These are phyloP conservation scores for Mayamaea pseudoterrestris DNA, from an alignment of 108 stramenopile genomes.

Conservation along the genomic window DNA sequence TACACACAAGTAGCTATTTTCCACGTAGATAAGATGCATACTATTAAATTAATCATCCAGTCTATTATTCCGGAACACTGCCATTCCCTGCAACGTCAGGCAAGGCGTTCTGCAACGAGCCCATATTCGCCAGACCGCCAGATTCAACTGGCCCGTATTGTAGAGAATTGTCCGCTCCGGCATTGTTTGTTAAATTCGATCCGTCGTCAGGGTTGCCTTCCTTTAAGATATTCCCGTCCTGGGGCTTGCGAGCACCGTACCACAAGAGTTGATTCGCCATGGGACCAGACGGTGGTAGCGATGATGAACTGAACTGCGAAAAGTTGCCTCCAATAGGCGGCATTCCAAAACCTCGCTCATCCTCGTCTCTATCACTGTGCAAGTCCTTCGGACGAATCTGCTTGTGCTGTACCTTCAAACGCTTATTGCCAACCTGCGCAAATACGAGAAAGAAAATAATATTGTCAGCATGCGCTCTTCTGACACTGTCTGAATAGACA, in stretches of 20 bases:
- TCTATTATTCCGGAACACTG: background rate
- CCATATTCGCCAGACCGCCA: constrained; percentile 1
- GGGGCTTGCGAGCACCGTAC: background rate
- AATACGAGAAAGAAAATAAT: constrained; percentile 2
- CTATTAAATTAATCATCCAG: background rate
- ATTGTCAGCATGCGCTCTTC: too few relatives aligned
- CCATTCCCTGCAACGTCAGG: constrained; percentile 6
- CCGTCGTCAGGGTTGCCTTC: background rate
- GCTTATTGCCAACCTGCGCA: constrained; percentile 76
- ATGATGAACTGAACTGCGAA: background rate
- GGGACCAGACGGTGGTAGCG: constrained; percentile 26
- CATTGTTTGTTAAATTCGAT: background rate
- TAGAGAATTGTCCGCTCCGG: background rate
- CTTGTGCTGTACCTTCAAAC: constrained; percentile 84
- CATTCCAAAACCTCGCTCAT: background rate
- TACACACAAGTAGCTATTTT: background rate
- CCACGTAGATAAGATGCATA: background rate
- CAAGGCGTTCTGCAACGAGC: constrained; percentile 5
- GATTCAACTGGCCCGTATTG: background rate
- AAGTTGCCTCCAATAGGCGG: constrained; percentile 4
- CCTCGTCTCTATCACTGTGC: constrained; percentile 1
- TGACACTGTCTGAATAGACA: background rate
- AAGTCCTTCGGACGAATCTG: constrained; percentile 24
- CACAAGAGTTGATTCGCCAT: constrained; percentile 1
- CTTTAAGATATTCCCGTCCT: background rate